Conservation (phyloP, 2,329 filamentous ascomycete genomes). For the Trichoderma cornu-damae region DNA sequence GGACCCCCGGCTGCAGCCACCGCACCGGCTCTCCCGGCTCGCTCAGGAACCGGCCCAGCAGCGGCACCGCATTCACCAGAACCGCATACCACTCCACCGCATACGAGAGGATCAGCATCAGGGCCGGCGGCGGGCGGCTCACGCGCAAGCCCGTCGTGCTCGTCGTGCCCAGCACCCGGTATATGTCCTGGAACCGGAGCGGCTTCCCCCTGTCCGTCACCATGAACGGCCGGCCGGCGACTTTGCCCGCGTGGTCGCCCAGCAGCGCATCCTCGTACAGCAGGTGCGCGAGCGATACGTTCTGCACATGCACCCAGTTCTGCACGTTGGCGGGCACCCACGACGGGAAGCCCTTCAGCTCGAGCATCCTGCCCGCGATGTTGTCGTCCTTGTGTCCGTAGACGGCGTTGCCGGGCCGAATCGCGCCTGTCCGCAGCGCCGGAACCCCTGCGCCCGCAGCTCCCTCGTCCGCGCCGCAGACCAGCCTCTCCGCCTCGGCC, state of each 20-base stretch:
- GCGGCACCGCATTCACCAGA: constrained; percentile 20
- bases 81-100: constrained; percentile 23
- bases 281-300: constrained; percentile 51
- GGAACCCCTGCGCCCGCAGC: background rate
- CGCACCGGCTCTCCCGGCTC: constrained; percentile 34
- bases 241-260: constrained; percentile 30
- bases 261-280: constrained; percentile 48
- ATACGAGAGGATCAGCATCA: constrained; percentile 37
- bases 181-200: constrained; percentile 37
- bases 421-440: constrained; percentile 47
- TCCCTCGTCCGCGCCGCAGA: constrained; percentile 40
- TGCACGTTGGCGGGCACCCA: constrained; percentile 45
- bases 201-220: constrained; percentile 48
- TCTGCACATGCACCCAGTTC: constrained; percentile 46
- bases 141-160: constrained; percentile 30
- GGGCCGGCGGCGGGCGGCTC: constrained; percentile 31
- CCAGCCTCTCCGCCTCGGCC: constrained; percentile 46
- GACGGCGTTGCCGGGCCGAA: constrained; percentile 50
- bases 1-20: constrained; percentile 38
- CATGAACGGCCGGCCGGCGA: constrained; percentile 45
- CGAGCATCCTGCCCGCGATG: constrained; percentile 31
- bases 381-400: constrained; percentile 45
- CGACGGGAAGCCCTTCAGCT: constrained; percentile 34
- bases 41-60: constrained; percentile 26
- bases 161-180: constrained; percentile 30